Conservation (phyloP, 2,329 filamentous ascomycete species). For the Talaromyces sp. region DNA sequence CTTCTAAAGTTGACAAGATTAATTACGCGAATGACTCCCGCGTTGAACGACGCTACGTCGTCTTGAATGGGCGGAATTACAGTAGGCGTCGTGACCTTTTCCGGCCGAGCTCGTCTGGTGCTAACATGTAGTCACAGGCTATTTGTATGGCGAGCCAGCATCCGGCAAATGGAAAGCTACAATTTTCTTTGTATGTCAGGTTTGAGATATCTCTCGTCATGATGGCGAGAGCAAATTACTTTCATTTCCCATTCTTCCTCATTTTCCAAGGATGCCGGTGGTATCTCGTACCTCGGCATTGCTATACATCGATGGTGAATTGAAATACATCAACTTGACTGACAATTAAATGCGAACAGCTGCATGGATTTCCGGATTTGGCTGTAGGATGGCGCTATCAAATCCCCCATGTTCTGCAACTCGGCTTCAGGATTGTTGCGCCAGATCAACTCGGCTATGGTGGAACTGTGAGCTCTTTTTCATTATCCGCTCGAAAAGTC, state of each 20-base stretch:
- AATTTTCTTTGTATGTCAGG: constrained; percentile 45
- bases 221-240: neutral
- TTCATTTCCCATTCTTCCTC: neutral
- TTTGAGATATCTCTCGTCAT: neutral
- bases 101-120: neutral
- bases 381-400: constrained; percentile 85
- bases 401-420: constrained; percentile 66
- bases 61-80: constrained; percentile 66
- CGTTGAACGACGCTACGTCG: constrained; percentile 57
- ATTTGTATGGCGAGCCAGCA: constrained; percentile 47
- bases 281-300: neutral
- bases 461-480: constrained; percentile 50
- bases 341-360: constrained; percentile 25
- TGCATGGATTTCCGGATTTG: constrained; percentile 80
- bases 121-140: constrained; percentile 32
- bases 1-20: constrained; percentile 52
- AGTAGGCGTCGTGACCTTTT: constrained; percentile 31
- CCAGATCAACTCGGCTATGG: constrained; percentile 87
- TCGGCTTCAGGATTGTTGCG: constrained; percentile 73
- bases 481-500: neutral
- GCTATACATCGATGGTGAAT: neutral
- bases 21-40: constrained; percentile 58
- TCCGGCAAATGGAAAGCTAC: constrained; percentile 43
- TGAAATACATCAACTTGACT: neutral
- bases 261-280: neutral